These are phyloP conservation scores for Globisporangium rhizosaccharum DNA, from an alignment of 352 stramenopile species.

Conservation along the genomic window DNA sequence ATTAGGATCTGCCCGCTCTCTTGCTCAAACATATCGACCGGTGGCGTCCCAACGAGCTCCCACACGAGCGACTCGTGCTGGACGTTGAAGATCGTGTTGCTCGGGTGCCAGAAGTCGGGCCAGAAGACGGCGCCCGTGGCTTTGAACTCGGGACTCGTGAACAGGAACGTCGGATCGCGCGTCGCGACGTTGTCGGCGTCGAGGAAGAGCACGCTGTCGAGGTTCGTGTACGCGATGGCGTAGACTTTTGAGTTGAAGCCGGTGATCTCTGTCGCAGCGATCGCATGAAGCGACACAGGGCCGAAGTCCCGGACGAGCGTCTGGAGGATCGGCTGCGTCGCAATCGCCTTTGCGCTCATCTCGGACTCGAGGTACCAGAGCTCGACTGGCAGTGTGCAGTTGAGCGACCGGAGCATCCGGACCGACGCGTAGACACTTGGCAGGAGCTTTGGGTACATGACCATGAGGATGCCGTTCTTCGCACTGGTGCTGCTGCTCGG, in stretches of 20 bases:
- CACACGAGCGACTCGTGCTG: constrained; percentile 51
- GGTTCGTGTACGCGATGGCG: constrained; percentile 55
- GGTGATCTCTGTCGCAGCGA: constrained; percentile 32
- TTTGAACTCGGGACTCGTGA: constrained; percentile 38
- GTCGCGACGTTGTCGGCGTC: constrained; percentile 66
- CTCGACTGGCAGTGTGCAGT: constrained; percentile 62
- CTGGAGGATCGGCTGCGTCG: constrained; percentile 19
- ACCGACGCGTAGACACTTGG: constrained; percentile 63
- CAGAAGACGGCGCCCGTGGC: constrained; percentile 55
- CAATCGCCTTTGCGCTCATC: constrained; percentile 18
- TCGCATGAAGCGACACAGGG: constrained; percentile 39
- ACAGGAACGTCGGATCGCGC: constrained; percentile 61
- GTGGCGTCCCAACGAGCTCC: constrained; percentile 52
- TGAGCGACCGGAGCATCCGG: constrained; percentile 32
- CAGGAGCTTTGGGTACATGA: constrained; percentile 66
- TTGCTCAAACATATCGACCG: constrained; percentile 77
- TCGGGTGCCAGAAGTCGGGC: constrained; percentile 74
- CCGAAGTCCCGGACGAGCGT: constrained; percentile 23
- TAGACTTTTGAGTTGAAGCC: constrained; percentile 69
- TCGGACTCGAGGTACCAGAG: constrained; percentile 59
- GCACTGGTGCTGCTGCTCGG: too few species aligned
- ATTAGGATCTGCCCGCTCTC: constrained; percentile 73
- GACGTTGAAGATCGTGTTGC: constrained; percentile 69
- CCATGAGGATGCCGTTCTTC: constrained; percentile 53
- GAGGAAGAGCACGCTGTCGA: constrained; percentile 67